These are phyloP conservation scores for Cynanchum wilfordii DNA, from an alignment of 257 asterid genomes.

Conservation along the genomic window DNA sequence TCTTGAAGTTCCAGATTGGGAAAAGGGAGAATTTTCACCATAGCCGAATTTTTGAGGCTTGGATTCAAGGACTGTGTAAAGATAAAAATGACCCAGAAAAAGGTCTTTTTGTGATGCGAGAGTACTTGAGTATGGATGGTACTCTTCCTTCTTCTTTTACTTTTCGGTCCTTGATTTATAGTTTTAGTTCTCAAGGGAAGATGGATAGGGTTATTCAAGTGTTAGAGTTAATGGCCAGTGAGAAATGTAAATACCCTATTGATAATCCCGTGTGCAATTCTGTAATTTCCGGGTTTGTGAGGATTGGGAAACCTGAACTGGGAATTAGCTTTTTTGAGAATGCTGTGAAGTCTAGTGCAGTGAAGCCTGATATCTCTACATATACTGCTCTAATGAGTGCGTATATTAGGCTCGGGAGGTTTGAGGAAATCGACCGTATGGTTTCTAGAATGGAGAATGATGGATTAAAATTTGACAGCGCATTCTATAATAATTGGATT, in stretches of 20 bases:
- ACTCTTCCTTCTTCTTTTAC: constrained; percentile 62
- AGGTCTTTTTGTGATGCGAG: constrained; percentile 42
- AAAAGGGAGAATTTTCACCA: constrained; percentile 24
- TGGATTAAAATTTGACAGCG: constrained; percentile 49
- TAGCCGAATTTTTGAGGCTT: constrained; percentile 44
- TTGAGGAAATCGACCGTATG: constrained; percentile 47
- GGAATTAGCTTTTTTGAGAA: constrained; percentile 67
- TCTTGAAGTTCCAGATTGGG: constrained; percentile 33
- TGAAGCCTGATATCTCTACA: constrained; percentile 54
- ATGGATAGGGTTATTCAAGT: constrained; percentile 61
- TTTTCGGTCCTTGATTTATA: constrained; percentile 40
- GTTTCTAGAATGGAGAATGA: constrained; percentile 45
- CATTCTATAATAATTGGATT: constrained; percentile 71
- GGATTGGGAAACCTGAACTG: constrained; percentile 65
- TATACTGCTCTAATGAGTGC: constrained; percentile 61
- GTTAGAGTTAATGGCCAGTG: constrained; percentile 51
- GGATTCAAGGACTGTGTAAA: constrained; percentile 52
- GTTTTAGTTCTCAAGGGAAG: constrained; percentile 47
- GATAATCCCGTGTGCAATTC: constrained; percentile 66
- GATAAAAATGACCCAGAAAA: constrained; percentile 46
- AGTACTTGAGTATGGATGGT: constrained; percentile 28
- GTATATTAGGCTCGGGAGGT: constrained; percentile 46
- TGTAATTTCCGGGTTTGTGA: constrained; percentile 67
- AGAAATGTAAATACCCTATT: constrained; percentile 48
- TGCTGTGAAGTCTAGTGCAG: constrained; percentile 46